phyloP scores from a whole-genome alignment of 371 early-diverging fungal genomes.

The Mucor sp. region DNA sequence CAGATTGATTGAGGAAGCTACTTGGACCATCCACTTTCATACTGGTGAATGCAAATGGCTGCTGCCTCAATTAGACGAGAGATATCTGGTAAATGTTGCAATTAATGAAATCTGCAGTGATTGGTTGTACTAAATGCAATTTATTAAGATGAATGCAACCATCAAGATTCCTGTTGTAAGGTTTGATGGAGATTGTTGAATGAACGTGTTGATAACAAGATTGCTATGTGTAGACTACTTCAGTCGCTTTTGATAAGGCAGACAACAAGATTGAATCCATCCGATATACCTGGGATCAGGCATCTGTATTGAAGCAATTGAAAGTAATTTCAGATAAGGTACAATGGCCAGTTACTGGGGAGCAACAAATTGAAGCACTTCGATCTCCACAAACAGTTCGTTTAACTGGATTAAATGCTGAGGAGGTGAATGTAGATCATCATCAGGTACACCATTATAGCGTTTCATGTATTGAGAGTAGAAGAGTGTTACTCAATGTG shows the following conservation, averaged over 20 bases:
- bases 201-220: neutral
- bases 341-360: constrained; percentile 42
- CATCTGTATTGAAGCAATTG: constrained; percentile 44
- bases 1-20: constrained; percentile 43
- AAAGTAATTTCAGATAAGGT: constrained; percentile 33
- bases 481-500: too few species aligned
- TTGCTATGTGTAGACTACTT: constrained; percentile 30
- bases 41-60: constrained; percentile 45
- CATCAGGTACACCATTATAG: constrained; percentile 17
- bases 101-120: neutral
- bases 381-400: constrained; percentile 20
- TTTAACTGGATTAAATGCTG: constrained; percentile 17
- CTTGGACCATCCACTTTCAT: constrained; percentile 44
- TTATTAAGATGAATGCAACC: constrained; percentile 32
- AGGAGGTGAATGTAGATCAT: constrained; percentile 16
- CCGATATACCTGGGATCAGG: constrained; percentile 52
- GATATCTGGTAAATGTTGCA: constrained; percentile 19
- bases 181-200: neutral
- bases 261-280: constrained; percentile 31
- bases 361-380: constrained; percentile 35
- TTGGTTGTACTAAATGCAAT: neutral
- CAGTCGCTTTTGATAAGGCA: constrained; percentile 33
- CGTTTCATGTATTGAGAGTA: neutral
- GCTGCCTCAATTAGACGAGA: constrained; percentile 32
- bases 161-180: constrained; percentile 41